These are phyloP conservation scores for Ascochyta viciae-villosae DNA, from an alignment of 2,329 filamentous ascomycete genomes.

Conservation along the genomic window DNA sequence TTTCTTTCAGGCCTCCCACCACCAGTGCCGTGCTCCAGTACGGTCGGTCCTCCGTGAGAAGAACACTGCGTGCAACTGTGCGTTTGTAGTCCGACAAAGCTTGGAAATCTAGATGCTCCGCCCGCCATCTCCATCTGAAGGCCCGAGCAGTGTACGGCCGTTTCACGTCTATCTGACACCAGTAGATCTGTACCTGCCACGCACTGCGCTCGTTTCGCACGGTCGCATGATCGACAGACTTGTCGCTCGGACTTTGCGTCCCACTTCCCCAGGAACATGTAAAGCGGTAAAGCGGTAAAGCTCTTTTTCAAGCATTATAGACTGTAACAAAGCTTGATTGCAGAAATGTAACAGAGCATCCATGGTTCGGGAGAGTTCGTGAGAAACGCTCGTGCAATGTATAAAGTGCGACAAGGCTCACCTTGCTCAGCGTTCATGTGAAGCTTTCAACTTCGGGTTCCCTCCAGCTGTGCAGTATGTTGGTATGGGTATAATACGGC, in stretches of 20 bases:
- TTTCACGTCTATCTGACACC: constrained; percentile 10
- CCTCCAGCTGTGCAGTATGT: not conserved
- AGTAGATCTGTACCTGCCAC: constrained; percentile 1
- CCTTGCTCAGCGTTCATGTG: not conserved
- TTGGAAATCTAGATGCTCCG: not conserved
- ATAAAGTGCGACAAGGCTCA: no score
- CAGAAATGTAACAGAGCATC: not conserved
- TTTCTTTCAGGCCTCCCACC: not conserved
- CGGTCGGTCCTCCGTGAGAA: constrained; percentile 5
- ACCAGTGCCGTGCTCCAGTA: not conserved
- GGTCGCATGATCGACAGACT: constrained; percentile 3
- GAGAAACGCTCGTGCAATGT: no score
- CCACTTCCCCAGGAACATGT: constrained; percentile 11
- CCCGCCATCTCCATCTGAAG: no score
- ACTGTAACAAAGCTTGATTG: not conserved
- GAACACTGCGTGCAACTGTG: not conserved
- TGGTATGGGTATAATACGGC: not conserved
- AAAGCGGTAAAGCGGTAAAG: not conserved
- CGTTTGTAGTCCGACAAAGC: not conserved
- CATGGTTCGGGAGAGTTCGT: no score
- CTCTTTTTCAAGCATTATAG: not conserved
- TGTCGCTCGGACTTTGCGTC: not conserved
- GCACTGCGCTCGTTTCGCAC: constrained; percentile 5
- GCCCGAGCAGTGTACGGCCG: not conserved
- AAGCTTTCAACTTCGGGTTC: not conserved